Evolutionary conservation across 116 monocot species (phyloP).

Genomic region (Posidonia oceanica): DNA sequence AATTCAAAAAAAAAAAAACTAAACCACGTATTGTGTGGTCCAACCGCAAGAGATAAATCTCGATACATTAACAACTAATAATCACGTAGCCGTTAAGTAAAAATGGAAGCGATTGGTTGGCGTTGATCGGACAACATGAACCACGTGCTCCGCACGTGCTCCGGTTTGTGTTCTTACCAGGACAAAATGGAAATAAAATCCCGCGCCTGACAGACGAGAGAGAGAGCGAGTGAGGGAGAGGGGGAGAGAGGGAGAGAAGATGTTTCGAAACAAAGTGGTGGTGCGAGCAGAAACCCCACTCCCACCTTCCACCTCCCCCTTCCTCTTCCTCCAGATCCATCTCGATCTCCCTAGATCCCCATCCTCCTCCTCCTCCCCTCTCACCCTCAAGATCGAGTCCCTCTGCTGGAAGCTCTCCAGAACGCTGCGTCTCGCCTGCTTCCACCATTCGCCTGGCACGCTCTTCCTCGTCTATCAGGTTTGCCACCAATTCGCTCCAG

Average conservation of each 20-base stretch:
- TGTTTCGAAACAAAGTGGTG: conserved; percentile 58
- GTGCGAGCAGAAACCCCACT: conserved; percentile 17
- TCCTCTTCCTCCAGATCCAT: conserved; percentile 16
- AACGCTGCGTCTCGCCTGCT: conserved; percentile 31
- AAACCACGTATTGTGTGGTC: too few species aligned
- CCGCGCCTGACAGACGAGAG: too few species aligned
- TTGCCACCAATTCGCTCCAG: neutral
- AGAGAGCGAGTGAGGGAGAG: too few species aligned
- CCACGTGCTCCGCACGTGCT: too few species aligned
- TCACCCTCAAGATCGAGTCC: conserved; percentile 22
- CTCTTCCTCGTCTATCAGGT: conserved; percentile 52
- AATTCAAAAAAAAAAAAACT: too few species aligned
- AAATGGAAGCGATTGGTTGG: too few species aligned
- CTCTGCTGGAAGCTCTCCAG: conserved; percentile 72
- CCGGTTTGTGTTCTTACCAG: too few species aligned
- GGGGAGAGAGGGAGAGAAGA: neutral
- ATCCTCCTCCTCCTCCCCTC: conserved; percentile 8
- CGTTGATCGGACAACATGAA: too few species aligned
- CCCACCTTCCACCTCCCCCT: conserved; percentile 13
- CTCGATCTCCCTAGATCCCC: neutral
- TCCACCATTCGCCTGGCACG: conserved; percentile 20
- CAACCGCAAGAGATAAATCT: too few species aligned
- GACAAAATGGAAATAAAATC: too few species aligned
- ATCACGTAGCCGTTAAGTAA: too few species aligned
- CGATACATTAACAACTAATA: too few species aligned